Evolutionary conservation across 768 basidiomycete genomes (phyloP).

Genomic region (Kwoniella dendrophila): DNA sequence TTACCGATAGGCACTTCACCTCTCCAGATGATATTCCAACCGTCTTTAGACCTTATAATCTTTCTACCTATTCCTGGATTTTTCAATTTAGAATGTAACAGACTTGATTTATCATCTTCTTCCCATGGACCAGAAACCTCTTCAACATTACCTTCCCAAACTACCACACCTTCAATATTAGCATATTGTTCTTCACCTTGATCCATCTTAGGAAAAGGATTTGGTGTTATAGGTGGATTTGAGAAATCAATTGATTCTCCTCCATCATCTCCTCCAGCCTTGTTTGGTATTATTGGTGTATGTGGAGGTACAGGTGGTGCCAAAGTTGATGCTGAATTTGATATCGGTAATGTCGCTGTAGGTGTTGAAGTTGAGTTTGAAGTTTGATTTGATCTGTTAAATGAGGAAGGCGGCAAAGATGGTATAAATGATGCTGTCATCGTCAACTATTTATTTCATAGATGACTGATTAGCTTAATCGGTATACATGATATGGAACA

Average conservation of each 20-base stretch:
- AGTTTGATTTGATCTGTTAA: background rate
- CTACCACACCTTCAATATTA: slow-evolving; percentile 72
- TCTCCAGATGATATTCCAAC: slow-evolving; percentile 80
- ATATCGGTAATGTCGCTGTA: background rate
- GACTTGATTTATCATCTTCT: slow-evolving; percentile 52
- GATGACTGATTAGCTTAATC: background rate
- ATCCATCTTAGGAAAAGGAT: slow-evolving; percentile 74
- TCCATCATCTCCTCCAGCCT: background rate
- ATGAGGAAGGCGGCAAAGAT: slow-evolving; percentile 21
- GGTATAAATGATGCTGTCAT: slow-evolving; percentile 73
- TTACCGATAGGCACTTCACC: slow-evolving; percentile 77
- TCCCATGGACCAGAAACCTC: slow-evolving; percentile 62
- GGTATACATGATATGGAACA: background rate
- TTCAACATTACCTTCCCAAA: slow-evolving; percentile 58
- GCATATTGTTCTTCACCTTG: slow-evolving; percentile 76
- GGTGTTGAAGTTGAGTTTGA: slow-evolving; percentile 4
- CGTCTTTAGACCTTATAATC: slow-evolving; percentile 67
- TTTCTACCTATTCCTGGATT: slow-evolving; percentile 63
- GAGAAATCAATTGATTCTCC: too few species aligned
- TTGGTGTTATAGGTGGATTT: slow-evolving; percentile 79
- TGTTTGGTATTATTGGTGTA: slow-evolving; percentile 44
- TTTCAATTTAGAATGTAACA: too few species aligned
- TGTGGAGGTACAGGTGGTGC: slow-evolving; percentile 35
- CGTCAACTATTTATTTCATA: slow-evolving; percentile 62
- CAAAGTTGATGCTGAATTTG: slow-evolving; percentile 8